These are phyloP conservation scores for Exophiala oligosperma DNA, from an alignment of 2,329 filamentous ascomycete species.

Conservation along the genomic window DNA sequence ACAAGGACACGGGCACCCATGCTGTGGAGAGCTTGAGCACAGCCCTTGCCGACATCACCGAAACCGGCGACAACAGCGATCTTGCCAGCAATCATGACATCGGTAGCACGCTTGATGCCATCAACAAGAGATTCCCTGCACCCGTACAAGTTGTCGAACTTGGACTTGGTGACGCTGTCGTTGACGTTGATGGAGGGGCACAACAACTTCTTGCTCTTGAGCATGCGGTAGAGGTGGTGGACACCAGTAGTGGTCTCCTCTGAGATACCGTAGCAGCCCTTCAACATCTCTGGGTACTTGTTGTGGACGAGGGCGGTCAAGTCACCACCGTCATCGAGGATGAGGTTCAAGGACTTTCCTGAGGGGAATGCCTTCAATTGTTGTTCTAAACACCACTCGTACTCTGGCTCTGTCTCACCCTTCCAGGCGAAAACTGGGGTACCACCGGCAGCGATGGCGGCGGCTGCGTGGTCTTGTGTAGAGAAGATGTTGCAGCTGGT, in stretches of 20 bases:
- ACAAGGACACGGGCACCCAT: constrained; percentile 97
- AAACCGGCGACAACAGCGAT: constrained; percentile 95
- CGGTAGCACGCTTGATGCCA: constrained; percentile 99
- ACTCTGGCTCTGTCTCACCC: constrained; percentile 99
- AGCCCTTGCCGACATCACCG: constrained; percentile 99
- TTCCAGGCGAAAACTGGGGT: constrained; percentile 85
- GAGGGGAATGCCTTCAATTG: constrained; percentile 97
- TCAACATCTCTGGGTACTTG: constrained; percentile 98
- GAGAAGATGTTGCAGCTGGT: constrained; percentile 99
- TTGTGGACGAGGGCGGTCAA: constrained; percentile 92
- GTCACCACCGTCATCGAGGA: constrained; percentile 98
- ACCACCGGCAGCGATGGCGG: constrained; percentile 91
- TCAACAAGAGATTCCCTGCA: constrained; percentile 98
- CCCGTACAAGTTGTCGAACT: constrained; percentile 99
- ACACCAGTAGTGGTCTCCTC: constrained; percentile 99
- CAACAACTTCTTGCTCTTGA: constrained; percentile 85
- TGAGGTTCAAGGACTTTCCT: constrained; percentile 93
- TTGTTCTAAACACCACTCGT: constrained; percentile 99
- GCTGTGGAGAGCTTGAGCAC: constrained; percentile 89
- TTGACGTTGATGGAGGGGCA: constrained; percentile 99
- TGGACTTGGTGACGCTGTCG: constrained; percentile 99
- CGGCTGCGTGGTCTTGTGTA: constrained; percentile 96
- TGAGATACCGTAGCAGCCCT: constrained; percentile 96
- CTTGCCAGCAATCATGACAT: constrained; percentile 99
- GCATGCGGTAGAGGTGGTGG: constrained; percentile 98